Conservation (phyloP, 192 early-diverging fungal genomes). For the Linnemannia zychae region DNA sequence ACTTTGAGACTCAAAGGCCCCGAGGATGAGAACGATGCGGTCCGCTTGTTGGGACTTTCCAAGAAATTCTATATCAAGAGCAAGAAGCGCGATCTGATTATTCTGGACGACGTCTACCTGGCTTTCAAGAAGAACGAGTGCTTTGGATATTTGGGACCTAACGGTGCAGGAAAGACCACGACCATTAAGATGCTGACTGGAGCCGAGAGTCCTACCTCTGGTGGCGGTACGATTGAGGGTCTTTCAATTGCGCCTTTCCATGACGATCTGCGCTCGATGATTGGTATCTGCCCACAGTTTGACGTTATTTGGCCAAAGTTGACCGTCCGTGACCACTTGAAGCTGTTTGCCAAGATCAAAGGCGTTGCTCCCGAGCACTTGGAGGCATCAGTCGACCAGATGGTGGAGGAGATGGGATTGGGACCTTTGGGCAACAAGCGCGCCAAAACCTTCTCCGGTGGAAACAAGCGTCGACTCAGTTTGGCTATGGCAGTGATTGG, state of each 20-base stretch:
- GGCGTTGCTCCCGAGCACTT: constrained; percentile 46
- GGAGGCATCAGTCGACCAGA: constrained; percentile 30
- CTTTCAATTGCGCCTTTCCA: constrained; percentile 47
- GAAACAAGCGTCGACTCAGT: constrained; percentile 74
- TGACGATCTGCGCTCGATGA: constrained; percentile 50
- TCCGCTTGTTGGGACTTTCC: constrained; percentile 49
- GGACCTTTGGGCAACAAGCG: constrained; percentile 34
- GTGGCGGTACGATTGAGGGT: constrained; percentile 44
- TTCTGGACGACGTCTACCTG: constrained; percentile 60
- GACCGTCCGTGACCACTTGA: constrained; percentile 59
- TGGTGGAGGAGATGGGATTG: constrained; percentile 54
- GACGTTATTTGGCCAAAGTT: constrained; percentile 56
- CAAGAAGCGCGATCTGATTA: constrained; percentile 45
- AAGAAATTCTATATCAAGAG: constrained; percentile 29
- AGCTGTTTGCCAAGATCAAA: constrained; percentile 57
- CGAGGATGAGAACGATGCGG: constrained; percentile 45
- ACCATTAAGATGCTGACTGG: constrained; percentile 59
- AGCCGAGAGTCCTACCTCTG: constrained; percentile 51
- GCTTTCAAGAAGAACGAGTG: constrained; percentile 62
- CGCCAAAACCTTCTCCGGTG: constrained; percentile 70
- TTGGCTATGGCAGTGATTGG: constrained; percentile 72
- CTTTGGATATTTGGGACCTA: constrained; percentile 69
- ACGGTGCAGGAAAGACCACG: constrained; percentile 73
- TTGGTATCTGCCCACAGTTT: constrained; percentile 62
- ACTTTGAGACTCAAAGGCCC: constrained; percentile 31